Conservation (phyloP, 2,329 filamentous ascomycete genomes). For the Pseudogymnoascus sp. region DNA sequence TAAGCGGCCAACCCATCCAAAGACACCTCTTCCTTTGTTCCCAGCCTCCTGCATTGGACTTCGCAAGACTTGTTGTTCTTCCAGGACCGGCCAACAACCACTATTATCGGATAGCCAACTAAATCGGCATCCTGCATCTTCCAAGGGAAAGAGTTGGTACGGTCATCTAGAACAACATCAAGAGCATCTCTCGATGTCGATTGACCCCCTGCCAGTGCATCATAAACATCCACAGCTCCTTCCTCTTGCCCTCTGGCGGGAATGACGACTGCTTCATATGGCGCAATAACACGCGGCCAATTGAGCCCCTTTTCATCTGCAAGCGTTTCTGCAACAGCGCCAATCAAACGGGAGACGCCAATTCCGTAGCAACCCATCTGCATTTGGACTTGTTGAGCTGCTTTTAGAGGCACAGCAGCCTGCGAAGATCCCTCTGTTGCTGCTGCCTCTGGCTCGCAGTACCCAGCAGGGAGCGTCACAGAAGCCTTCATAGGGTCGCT, state of each 20-base stretch:
- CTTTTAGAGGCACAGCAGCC: background rate
- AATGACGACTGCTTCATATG: conserved; percentile 69
- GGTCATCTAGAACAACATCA: conserved; percentile 70
- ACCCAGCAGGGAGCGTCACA: conserved; percentile 40
- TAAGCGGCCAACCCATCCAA: conserved; percentile 17
- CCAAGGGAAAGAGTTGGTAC: conserved; percentile 62
- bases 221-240: conserved; percentile 54
- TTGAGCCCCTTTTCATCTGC: conserved; percentile 67
- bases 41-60: conserved; percentile 28
- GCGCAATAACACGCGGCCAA: conserved; percentile 82
- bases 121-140: conserved; percentile 86
- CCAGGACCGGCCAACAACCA: conserved; percentile 72
- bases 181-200: conserved; percentile 25
- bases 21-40: conserved; percentile 19
- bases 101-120: conserved; percentile 76
- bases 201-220: conserved; percentile 38
- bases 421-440: background rate
- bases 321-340: conserved; percentile 70
- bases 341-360: conserved; percentile 83
- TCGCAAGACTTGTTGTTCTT: conserved; percentile 25
- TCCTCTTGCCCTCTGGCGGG: conserved; percentile 38
- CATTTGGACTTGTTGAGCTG: conserved; percentile 43
- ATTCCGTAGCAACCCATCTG: conserved; percentile 98
- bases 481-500: conserved; percentile 63
- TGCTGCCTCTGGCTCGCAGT: conserved; percentile 8